phyloP scores from a whole-genome alignment of 2,329 filamentous ascomycete species.

The Xylaria sp. region DNA sequence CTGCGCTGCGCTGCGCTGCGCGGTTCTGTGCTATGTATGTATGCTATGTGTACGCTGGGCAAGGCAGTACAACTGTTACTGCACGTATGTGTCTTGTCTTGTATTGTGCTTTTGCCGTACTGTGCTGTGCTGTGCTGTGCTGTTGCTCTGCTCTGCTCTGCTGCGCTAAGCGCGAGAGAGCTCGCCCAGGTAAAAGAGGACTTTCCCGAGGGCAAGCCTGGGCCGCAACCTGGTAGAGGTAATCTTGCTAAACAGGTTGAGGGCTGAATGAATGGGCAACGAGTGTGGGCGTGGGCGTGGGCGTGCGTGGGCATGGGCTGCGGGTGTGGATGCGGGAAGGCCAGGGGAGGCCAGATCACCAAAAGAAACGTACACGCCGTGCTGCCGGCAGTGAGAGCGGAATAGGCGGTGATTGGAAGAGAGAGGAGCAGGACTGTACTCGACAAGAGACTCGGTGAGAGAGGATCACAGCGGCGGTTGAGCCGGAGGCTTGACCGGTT shows the following conservation, averaged over 20 bases:
- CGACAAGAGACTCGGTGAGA: conserved; percentile 41
- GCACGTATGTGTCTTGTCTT: neutral
- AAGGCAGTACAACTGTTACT: neutral
- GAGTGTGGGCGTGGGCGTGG: conserved; percentile 14
- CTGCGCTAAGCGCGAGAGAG: conserved; percentile 22
- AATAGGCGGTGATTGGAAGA: conserved; percentile 41
- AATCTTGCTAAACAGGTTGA: conserved; percentile 15
- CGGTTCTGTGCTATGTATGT: conserved; percentile 14
- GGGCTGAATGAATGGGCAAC: conserved; percentile 15
- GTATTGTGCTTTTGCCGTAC: neutral
- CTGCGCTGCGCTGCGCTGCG: conserved; percentile 13
- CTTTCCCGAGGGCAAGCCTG: conserved; percentile 28
- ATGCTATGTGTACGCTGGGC: neutral
- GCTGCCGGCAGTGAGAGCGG: conserved; percentile 35
- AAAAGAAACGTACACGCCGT: conserved; percentile 34
- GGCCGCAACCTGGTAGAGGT: conserved; percentile 22
- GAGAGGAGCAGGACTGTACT: conserved; percentile 30
- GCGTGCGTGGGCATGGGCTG: conserved; percentile 15
- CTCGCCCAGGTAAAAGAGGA: conserved; percentile 24
- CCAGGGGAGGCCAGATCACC: conserved; percentile 32
- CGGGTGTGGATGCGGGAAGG: conserved; percentile 32
- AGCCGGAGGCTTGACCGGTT: conserved; percentile 42
- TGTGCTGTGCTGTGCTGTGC: neutral
- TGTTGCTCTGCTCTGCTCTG: neutral
- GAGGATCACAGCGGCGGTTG: conserved; percentile 38